Evolutionary conservation across 31 red algal species (phyloP).

Genomic region (Porphyra umbilicalis): DNA sequence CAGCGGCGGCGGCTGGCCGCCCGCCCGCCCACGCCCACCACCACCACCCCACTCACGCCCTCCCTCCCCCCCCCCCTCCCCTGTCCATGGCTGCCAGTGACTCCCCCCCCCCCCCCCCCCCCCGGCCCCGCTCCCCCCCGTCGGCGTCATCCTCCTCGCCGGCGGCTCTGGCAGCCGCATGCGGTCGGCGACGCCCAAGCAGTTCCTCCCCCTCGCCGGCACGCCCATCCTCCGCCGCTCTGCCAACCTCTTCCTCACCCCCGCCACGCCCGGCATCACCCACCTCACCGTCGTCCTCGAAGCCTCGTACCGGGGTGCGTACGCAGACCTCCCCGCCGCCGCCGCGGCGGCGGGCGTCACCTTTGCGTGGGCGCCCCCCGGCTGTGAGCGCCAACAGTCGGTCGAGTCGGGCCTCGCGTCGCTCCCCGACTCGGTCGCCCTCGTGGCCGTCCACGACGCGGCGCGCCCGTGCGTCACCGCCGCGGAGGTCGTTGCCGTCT

Average conservation of each 20-base stretch:
- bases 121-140: conserved; percentile 12
- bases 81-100: neutral
- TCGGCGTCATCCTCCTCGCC: conserved; percentile 78
- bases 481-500: conserved; percentile 39
- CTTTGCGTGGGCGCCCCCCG: conserved; percentile 66
- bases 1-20: neutral
- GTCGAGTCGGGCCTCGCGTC: conserved; percentile 51
- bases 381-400: conserved; percentile 78
- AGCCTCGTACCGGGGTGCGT: conserved; percentile 13
- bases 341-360: neutral
- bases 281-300: conserved; percentile 71
- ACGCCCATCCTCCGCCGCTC: conserved; percentile 38
- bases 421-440: conserved; percentile 5
- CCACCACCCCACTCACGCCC: too few relatives aligned
- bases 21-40: too few relatives aligned
- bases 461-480: conserved; percentile 69
- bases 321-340: neutral
- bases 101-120: neutral
- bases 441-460: conserved; percentile 85
- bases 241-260: conserved; percentile 52
- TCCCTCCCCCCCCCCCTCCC: neutral
- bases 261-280: conserved; percentile 40
- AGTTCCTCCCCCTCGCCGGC: conserved; percentile 69
- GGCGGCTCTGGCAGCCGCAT: conserved; percentile 87
- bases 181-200: conserved; percentile 74